Conservation (phyloP, 2,329 filamentous ascomycete species). For the Fusarium siculi region DNA sequence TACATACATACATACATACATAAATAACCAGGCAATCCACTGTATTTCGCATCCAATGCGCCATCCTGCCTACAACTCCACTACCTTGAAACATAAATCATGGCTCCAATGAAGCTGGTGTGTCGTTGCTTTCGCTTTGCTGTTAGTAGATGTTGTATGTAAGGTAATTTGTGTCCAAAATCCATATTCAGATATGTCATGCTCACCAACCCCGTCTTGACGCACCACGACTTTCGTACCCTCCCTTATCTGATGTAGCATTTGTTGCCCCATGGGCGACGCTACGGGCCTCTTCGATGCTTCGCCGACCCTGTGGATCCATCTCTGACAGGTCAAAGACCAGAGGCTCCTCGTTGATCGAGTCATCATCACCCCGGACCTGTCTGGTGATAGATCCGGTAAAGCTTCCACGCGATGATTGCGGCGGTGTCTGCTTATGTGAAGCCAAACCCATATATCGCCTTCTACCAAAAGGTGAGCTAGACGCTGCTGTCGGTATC, state of each 20-base stretch:
- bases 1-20: neutral
- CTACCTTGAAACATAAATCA: slow-evolving; percentile 21
- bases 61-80: slow-evolving; percentile 31
- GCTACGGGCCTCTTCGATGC: slow-evolving; percentile 64
- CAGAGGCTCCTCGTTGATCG: slow-evolving; percentile 73
- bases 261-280: slow-evolving; percentile 47
- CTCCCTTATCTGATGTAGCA: slow-evolving; percentile 51
- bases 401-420: slow-evolving; percentile 59
- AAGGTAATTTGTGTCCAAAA: slow-evolving; percentile 5
- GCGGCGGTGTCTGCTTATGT: slow-evolving; percentile 56
- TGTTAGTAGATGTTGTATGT: slow-evolving; percentile 8
- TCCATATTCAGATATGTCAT: slow-evolving; percentile 12
- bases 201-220: slow-evolving; percentile 52
- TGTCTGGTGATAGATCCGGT: slow-evolving; percentile 53
- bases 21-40: slow-evolving; percentile 13
- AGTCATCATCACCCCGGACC: slow-evolving; percentile 57
- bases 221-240: slow-evolving; percentile 53
- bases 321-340: slow-evolving; percentile 81
- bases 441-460: slow-evolving; percentile 59
- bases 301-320: slow-evolving; percentile 67
- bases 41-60: slow-evolving; percentile 22
- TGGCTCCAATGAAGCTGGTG: slow-evolving; percentile 12
- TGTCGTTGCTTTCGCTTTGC: neutral
- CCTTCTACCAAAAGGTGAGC: slow-evolving; percentile 58
- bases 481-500: slow-evolving; percentile 52